Percentiles rank a stretch among this genome's conserved stretches.
Evolutionary conservation across 2,329 filamentous ascomycete species (phyloP).

Genomic region (Escovopsis sp.): DNA sequence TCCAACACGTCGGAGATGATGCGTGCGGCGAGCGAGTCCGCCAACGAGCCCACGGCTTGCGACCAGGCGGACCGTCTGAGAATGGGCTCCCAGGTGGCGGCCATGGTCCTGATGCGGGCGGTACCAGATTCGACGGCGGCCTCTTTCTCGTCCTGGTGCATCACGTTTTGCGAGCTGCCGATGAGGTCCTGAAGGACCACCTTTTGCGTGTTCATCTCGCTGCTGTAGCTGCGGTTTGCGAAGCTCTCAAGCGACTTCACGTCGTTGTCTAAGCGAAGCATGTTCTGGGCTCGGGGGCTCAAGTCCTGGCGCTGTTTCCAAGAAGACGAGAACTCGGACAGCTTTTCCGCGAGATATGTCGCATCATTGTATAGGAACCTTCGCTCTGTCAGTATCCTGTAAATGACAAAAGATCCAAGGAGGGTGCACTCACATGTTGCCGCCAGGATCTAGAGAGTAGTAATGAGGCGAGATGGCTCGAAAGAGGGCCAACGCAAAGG

Average conservation of each 20-base stretch:
- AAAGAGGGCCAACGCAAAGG: constrained; percentile 63
- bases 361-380: constrained; percentile 56
- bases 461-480: constrained; percentile 61
- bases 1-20: constrained; percentile 48
- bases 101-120: constrained; percentile 36
- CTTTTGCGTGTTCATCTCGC: constrained; percentile 46
- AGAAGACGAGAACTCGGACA: constrained; percentile 31
- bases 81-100: constrained; percentile 41
- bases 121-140: constrained; percentile 38
- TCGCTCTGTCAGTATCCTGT: not conserved
- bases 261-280: constrained; percentile 46
- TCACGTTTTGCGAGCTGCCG: constrained; percentile 43
- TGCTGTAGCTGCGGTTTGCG: constrained; percentile 45
- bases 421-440: constrained; percentile 42
- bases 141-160: constrained; percentile 41
- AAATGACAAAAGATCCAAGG: no score
- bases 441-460: constrained; percentile 47
- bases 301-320: constrained; percentile 43
- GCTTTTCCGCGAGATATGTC: constrained; percentile 44
- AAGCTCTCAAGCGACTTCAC: constrained; percentile 44
- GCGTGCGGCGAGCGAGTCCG: constrained; percentile 43
- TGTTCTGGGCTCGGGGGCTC: constrained; percentile 31
- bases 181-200: constrained; percentile 47
- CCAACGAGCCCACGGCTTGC: constrained; percentile 46
- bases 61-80: constrained; percentile 47